phyloP scores from a whole-genome alignment of 2,329 filamentous ascomycete species.

The Colletotrichum phormii region DNA sequence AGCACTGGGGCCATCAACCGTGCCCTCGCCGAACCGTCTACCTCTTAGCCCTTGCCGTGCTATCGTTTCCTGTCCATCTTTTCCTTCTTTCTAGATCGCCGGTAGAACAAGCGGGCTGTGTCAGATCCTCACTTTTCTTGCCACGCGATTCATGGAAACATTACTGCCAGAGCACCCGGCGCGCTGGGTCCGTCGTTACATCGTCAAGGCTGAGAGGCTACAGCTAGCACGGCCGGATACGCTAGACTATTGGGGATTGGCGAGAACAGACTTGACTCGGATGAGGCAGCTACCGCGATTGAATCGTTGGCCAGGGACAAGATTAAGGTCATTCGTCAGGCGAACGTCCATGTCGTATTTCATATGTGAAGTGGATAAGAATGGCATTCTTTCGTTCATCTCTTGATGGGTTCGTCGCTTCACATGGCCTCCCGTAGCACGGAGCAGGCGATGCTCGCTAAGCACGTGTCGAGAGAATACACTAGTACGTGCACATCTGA shows the following conservation, averaged over 20 bases:
- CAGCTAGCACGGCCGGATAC: background rate
- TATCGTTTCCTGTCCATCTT: background rate
- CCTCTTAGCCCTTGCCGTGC: background rate
- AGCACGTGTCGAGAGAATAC: background rate
- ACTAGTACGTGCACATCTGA: background rate
- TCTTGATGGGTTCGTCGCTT: background rate
- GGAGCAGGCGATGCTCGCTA: background rate
- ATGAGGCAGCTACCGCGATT: background rate
- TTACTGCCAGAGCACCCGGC: conserved; percentile 1
- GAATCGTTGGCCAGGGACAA: background rate
- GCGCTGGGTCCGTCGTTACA: background rate
- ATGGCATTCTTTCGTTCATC: background rate
- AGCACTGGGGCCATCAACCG: conserved; percentile 3
- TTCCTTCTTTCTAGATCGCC: conserved; percentile 17
- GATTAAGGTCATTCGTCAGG: background rate
- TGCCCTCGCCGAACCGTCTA: too few species aligned
- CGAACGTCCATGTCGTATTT: background rate
- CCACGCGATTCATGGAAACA: background rate
- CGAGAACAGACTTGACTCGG: background rate
- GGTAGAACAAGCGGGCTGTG: conserved; percentile 20
- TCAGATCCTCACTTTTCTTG: background rate
- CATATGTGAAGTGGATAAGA: background rate
- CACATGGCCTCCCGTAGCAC: background rate
- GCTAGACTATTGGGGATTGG: background rate
- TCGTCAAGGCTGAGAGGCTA: conserved; percentile 8